Evolutionary conservation across 2,329 filamentous ascomycete species (phyloP).

Genomic region (Colletotrichum navitas): DNA sequence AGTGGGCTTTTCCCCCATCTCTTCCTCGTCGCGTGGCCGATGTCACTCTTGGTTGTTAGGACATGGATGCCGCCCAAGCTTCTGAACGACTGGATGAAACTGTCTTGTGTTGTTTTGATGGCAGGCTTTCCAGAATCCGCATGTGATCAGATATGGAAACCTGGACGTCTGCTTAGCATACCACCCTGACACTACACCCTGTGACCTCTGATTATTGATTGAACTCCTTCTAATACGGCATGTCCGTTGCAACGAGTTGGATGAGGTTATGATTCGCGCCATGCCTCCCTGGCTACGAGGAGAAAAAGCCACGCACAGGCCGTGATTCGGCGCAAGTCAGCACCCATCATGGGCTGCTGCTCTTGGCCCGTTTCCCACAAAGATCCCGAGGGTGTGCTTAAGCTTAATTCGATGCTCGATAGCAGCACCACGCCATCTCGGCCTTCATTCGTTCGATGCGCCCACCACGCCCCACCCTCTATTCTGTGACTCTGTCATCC

Average conservation of each 20-base stretch:
- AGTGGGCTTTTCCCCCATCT: too few species aligned
- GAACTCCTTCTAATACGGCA: neutral
- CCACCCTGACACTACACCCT: neutral
- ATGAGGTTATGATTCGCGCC: constrained; percentile 9
- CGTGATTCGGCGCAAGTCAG: constrained; percentile 20
- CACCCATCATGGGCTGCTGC: constrained; percentile 8
- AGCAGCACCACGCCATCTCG: constrained; percentile 36
- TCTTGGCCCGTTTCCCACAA: constrained; percentile 22
- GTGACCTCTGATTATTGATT: neutral
- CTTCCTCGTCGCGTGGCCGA: neutral
- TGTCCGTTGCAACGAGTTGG: constrained; percentile 1
- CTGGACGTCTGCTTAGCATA: constrained; percentile 25
- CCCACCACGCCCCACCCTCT: constrained; percentile 15
- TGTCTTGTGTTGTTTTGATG: constrained; percentile 1
- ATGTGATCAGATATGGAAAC: constrained; percentile 10
- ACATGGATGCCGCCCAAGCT: neutral
- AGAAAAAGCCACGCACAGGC: constrained; percentile 16
- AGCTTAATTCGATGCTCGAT: constrained; percentile 42
- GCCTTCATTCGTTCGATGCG: constrained; percentile 35
- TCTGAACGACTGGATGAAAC: neutral
- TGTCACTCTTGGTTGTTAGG: neutral
- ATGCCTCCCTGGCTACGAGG: neutral
- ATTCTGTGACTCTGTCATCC: constrained; percentile 4
- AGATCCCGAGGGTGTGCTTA: constrained; percentile 41
- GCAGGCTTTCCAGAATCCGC: neutral